These are phyloP conservation scores for Rhodotorula sp. DNA, from an alignment of 1,284 basidiomycete genomes.

Conservation along the genomic window DNA sequence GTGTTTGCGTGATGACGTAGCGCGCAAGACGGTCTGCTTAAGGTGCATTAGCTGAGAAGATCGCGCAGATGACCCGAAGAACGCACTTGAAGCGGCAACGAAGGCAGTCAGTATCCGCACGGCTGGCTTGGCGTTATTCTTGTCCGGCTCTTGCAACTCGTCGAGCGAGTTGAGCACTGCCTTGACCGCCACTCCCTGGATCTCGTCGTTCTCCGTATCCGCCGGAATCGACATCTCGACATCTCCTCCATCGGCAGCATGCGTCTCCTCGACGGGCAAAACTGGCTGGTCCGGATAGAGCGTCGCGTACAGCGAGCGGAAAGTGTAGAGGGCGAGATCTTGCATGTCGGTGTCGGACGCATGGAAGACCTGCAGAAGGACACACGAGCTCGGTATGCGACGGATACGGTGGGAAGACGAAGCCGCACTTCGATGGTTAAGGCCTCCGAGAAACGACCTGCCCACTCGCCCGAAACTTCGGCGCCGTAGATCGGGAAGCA, in stretches of 20 bases:
- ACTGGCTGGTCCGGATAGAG: constrained; percentile 56
- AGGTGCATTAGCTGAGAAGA: background rate
- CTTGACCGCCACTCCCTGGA: constrained; percentile 63
- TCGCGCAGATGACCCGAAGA: background rate
- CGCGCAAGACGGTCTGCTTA: constrained; percentile 64
- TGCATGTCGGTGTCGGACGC: constrained; percentile 70
- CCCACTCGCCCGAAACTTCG: constrained; percentile 60
- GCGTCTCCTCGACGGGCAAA: background rate
- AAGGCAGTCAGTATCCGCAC: constrained; percentile 75
- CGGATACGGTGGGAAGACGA: constrained; percentile 10
- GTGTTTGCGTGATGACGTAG: constrained; percentile 63
- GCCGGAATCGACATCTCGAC: constrained; percentile 20
- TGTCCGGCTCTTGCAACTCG: constrained; percentile 81
- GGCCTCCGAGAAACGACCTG: constrained; percentile 77
- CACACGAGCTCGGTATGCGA: too few relatives aligned
- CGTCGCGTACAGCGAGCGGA: constrained; percentile 67
- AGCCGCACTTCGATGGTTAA: constrained; percentile 75
- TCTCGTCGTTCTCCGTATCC: constrained; percentile 48
- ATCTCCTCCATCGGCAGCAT: background rate
- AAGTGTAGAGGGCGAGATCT: constrained; percentile 65
- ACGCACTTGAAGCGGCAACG: constrained; percentile 48
- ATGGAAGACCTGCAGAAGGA: constrained; percentile 72
- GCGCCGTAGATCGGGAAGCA: constrained; percentile 82
- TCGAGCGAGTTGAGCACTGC: constrained; percentile 75
- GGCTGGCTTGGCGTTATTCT: constrained; percentile 79